phyloP scores from a whole-genome alignment of 495 filamentous ascomycete species.

The Aspergillus avenaceus region DNA sequence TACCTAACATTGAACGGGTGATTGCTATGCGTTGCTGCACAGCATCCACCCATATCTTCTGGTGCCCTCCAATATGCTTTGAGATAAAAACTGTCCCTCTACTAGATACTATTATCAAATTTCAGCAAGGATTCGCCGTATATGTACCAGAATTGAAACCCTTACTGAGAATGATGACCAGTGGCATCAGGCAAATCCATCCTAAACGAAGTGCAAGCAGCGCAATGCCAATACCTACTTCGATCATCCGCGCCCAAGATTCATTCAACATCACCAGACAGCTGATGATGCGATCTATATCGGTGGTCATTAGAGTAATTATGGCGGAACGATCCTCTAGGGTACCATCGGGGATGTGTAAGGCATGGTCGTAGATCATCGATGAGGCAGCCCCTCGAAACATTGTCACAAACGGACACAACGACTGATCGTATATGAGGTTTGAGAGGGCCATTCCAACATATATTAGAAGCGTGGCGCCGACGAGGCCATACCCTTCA shows the following conservation, averaged over 20 bases:
- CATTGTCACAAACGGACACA: conserved; percentile 35
- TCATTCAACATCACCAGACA: conserved; percentile 41
- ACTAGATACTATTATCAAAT: too few relatives aligned
- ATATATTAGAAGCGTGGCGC: neutral
- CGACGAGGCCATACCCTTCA: neutral
- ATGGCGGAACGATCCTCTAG: conserved; percentile 43
- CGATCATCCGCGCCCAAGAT: conserved; percentile 45
- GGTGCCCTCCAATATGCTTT: too few relatives aligned
- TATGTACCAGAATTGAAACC: too few relatives aligned
- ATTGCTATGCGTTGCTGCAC: too few relatives aligned
- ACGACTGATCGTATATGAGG: neutral
- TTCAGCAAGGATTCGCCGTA: too few relatives aligned
- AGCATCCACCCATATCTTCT: too few relatives aligned
- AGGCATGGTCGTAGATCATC: conserved; percentile 46
- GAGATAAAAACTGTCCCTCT: too few relatives aligned
- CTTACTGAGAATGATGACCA: conserved; percentile 43
- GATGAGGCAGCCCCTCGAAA: conserved; percentile 48
- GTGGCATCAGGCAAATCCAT: conserved; percentile 36
- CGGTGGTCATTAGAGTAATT: conserved; percentile 56
- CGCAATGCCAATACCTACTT: conserved; percentile 49
- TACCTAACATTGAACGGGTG: too few relatives aligned
- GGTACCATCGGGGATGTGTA: conserved; percentile 28
- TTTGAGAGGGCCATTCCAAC: neutral
- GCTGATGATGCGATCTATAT: conserved; percentile 39
- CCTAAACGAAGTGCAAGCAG: conserved; percentile 51